These are phyloP conservation scores for Rosa lucieae DNA, from an alignment of 306 rosid genomes.

Conservation along the genomic window DNA sequence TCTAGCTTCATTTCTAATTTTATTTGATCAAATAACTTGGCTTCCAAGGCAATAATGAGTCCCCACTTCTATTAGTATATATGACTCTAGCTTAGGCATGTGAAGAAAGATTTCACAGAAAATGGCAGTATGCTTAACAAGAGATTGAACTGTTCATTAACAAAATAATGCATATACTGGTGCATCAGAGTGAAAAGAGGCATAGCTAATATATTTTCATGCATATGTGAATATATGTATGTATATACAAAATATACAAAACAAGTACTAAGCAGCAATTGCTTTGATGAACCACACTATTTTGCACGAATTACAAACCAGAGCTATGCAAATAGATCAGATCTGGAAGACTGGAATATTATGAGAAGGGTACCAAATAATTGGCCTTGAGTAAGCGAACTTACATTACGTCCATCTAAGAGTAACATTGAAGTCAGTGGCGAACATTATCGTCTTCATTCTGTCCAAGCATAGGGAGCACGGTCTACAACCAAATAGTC, in stretches of 20 bases:
- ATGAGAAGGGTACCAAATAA: not conserved
- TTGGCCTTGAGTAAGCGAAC: slow-evolving; percentile 12
- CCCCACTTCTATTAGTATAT: not conserved
- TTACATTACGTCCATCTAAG: slow-evolving; percentile 6
- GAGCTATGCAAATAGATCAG: slow-evolving; percentile 2
- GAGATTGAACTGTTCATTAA: not conserved
- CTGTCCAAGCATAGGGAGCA: slow-evolving; percentile 76
- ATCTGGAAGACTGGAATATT: not conserved
- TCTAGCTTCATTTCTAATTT: not conserved
- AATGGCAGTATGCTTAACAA: not conserved
- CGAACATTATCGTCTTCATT: slow-evolving; percentile 33
- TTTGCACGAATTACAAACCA: not conserved
- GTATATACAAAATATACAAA: not conserved
- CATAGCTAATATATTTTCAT: not conserved
- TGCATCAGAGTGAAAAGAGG: not conserved
- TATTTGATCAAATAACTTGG: not conserved
- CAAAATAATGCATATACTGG: not conserved
- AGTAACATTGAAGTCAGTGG: not conserved
- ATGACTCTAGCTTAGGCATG: not conserved
- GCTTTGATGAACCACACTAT: not conserved
- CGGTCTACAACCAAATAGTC: slow-evolving; percentile 85
- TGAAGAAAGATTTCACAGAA: not conserved
- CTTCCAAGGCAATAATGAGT: not conserved
- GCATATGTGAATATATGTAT: not conserved
- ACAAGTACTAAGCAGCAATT: not conserved